phyloP scores from a whole-genome alignment of 768 basidiomycete species.

The Lanmaoa pseudosensibilis region DNA sequence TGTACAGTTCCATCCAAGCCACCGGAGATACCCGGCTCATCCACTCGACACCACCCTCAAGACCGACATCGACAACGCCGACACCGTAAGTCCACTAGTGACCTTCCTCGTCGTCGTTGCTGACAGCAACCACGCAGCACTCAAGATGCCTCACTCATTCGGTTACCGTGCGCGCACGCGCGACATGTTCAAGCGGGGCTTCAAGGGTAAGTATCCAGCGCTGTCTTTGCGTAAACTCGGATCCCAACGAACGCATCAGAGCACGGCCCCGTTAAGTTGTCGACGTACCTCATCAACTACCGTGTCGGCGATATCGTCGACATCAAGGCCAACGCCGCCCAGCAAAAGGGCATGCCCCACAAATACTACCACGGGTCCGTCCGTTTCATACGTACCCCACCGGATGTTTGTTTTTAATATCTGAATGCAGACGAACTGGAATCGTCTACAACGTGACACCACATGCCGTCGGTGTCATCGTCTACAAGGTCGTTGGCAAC shows the following conservation, averaged over 20 bases:
- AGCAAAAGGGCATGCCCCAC: conserved; percentile 99
- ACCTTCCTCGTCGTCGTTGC: conserved; percentile 14
- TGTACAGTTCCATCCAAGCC: conserved; percentile 66
- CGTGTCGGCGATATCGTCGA: conserved; percentile 98
- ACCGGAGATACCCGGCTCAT: conserved; percentile 57
- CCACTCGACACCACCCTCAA: conserved; percentile 36
- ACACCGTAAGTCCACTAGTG: conserved; percentile 41
- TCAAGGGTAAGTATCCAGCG: conserved; percentile 73
- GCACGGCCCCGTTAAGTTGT: conserved; percentile 85
- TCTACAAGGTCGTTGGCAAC: conserved; percentile 98
- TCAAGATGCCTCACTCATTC: conserved; percentile 99
- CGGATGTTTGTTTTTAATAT: not conserved
- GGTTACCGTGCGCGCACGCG: conserved; percentile 99
- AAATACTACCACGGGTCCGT: conserved; percentile 97
- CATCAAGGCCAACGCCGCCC: conserved; percentile 98
- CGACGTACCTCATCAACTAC: conserved; percentile 93
- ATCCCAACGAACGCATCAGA: conserved; percentile 46
- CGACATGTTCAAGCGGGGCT: conserved; percentile 99
- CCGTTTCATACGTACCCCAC: not conserved
- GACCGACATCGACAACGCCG: conserved; percentile 51
- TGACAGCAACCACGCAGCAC: conserved; percentile 36
- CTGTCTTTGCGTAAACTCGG: conserved; percentile 8
- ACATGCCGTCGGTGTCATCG: conserved; percentile 91
- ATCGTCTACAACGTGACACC: conserved; percentile 99
- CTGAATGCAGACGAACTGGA: conserved; percentile 77